Percentiles rank a stretch among this genome's conserved stretches.
Evolutionary conservation across 495 filamentous ascomycete genomes (phyloP).

Genomic region (Chaetomidium leptoderma): DNA sequence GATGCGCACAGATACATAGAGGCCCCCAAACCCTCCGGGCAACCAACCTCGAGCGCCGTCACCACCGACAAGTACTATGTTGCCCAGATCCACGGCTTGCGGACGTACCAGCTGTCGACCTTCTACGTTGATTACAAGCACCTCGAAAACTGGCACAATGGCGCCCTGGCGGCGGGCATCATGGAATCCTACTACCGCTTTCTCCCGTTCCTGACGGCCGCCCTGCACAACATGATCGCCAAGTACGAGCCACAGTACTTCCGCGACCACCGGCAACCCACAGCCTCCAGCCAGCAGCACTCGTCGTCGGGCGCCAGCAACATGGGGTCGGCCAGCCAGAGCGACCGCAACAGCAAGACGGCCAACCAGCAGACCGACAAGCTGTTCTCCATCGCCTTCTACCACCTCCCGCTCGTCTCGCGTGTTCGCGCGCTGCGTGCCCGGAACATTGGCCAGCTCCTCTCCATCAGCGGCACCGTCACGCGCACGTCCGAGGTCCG

Average conservation of each 20-base stretch:
- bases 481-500: constrained; percentile 95
- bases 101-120: constrained; percentile 81
- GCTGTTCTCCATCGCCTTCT: constrained; percentile 90
- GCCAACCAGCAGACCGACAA: constrained; percentile 96
- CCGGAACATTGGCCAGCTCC: constrained; percentile 82
- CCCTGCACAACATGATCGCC: constrained; percentile 85
- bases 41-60: constrained; percentile 67
- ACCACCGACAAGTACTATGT: constrained; percentile 93
- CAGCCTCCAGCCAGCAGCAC: constrained; percentile 55
- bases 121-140: constrained; percentile 96
- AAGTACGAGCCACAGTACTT: constrained; percentile 95
- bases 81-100: constrained; percentile 88
- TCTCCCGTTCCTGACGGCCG: constrained; percentile 83
- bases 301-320: constrained; percentile 66
- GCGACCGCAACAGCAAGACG: constrained; percentile 63
- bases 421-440: constrained; percentile 85
- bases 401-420: constrained; percentile 92
- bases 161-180: constrained; percentile 75
- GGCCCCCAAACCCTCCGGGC: constrained; percentile 65
- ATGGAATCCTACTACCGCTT: constrained; percentile 92
- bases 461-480: constrained; percentile 93
- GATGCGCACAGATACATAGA: constrained; percentile 59
- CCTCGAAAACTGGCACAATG: constrained; percentile 63
- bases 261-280: constrained; percentile 77
- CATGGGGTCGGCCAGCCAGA: constrained; percentile 57